Conservation (phyloP, 306 rosid genomes). For the Medicago lupulina region DNA sequence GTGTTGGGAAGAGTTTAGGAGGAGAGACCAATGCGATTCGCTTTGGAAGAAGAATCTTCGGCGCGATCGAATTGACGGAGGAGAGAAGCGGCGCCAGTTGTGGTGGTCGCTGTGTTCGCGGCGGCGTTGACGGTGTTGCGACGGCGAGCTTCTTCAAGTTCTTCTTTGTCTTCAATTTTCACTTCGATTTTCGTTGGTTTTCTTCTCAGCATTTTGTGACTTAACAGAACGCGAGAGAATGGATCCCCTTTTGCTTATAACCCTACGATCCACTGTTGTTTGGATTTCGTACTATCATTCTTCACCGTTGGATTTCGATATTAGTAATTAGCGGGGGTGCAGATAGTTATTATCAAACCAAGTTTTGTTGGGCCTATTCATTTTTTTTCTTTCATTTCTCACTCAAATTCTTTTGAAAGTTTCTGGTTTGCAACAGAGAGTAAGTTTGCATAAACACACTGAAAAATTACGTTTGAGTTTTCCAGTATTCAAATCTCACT, state of each 20-base stretch:
- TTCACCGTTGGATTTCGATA: no score
- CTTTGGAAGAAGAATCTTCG: constrained; percentile 55
- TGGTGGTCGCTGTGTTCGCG: constrained; percentile 12
- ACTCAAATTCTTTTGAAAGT: no score
- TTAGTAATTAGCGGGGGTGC: no score
- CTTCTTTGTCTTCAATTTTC: constrained; percentile 82
- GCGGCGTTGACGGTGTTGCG: constrained; percentile 45
- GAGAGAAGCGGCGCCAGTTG: constrained; percentile 57
- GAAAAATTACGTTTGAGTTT: no score
- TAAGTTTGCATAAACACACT: no score
- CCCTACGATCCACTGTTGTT: not conserved
- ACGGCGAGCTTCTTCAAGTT: constrained; percentile 81
- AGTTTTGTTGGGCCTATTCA: no score
- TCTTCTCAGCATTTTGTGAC: constrained; percentile 12
- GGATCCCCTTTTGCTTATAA: not conserved
- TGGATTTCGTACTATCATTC: not conserved
- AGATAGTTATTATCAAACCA: no score
- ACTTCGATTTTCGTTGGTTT: constrained; percentile 8
- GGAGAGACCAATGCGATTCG: constrained; percentile 58
- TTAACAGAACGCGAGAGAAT: not conserved
- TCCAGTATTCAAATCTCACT: no score
- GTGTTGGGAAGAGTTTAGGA: constrained; percentile 7
- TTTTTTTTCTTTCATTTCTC: no score
- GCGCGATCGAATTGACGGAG: constrained; percentile 72
- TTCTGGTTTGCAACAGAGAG: no score